These are phyloP conservation scores for Aureobasidium leucospermi DNA, from an alignment of 2,329 filamentous ascomycete species.

Conservation along the genomic window DNA sequence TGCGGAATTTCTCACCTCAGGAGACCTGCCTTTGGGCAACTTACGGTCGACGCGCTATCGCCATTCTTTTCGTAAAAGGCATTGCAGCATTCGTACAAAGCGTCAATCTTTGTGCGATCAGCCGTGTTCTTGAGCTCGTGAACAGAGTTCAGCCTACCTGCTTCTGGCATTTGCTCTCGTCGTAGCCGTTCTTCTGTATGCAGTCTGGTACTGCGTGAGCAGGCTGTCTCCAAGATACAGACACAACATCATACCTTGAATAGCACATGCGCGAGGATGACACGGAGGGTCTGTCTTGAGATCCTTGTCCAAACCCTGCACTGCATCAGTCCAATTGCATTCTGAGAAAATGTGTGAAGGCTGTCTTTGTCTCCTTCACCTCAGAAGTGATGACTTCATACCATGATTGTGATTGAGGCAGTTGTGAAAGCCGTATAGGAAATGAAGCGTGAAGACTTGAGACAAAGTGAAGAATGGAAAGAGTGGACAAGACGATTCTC, in stretches of 20 bases:
- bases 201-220: conserved; percentile 53
- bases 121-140: not conserved
- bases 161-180: conserved; percentile 73
- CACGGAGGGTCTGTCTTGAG: conserved; percentile 70
- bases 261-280: conserved; percentile 81
- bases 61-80: conserved; percentile 77
- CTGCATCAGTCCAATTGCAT: not conserved
- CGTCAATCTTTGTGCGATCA: conserved; percentile 51
- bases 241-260: conserved; percentile 60
- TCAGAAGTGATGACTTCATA: conserved; percentile 5
- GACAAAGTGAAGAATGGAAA: not conserved
- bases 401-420: conserved; percentile 3
- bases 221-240: not conserved
- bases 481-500: not conserved
- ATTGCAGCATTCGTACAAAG: conserved; percentile 89
- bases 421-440: not conserved
- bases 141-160: conserved; percentile 28
- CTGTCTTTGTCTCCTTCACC: not conserved
- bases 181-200: conserved; percentile 73
- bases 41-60: conserved; percentile 65
- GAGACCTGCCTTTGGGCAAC: conserved; percentile 77
- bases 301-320: conserved; percentile 52
- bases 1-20: conserved; percentile 43
- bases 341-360: not conserved
- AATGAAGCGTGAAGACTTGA: not conserved